These are phyloP conservation scores for Colletotrichum orchidophilum DNA, from an alignment of 2,329 filamentous ascomycete genomes.

Conservation along the genomic window DNA sequence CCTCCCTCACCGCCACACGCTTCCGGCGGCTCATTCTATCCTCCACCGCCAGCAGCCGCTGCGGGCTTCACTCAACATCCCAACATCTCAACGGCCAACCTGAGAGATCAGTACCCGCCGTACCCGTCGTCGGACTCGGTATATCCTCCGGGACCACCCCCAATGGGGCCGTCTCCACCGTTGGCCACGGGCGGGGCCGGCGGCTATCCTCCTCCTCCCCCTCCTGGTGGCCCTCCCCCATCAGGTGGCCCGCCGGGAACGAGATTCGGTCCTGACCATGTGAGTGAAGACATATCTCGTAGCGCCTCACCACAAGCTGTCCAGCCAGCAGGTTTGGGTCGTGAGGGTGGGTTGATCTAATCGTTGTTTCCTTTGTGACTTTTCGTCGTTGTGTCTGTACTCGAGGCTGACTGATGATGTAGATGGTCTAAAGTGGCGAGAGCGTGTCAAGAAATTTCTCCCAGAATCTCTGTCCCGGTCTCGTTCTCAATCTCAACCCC, in stretches of 20 bases:
- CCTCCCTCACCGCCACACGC: slow-evolving; percentile 59
- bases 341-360: slow-evolving; percentile 37
- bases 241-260: slow-evolving; percentile 31
- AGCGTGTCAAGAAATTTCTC: slow-evolving; percentile 16
- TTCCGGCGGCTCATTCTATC: slow-evolving; percentile 61
- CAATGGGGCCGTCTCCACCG: slow-evolving; percentile 40
- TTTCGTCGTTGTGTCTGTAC: not conserved
- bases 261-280: slow-evolving; percentile 51
- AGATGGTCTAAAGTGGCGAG: slow-evolving; percentile 44
- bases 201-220: slow-evolving; percentile 43
- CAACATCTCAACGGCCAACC: slow-evolving; percentile 44
- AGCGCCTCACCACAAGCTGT: slow-evolving; percentile 33
- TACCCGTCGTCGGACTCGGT: slow-evolving; percentile 50
- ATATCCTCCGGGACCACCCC: slow-evolving; percentile 52
- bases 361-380: slow-evolving; percentile 29
- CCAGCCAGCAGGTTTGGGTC: slow-evolving; percentile 29
- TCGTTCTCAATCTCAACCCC: slow-evolving; percentile 16
- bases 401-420: not conserved
- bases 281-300: slow-evolving; percentile 49
- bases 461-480: slow-evolving; percentile 11
- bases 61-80: slow-evolving; percentile 49
- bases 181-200: slow-evolving; percentile 35
- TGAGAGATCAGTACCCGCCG: slow-evolving; percentile 46
- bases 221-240: slow-evolving; percentile 34
- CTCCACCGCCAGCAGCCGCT: slow-evolving; percentile 40